Percentiles rank a stretch among this genome's conserved stretches.
phyloP scores from a whole-genome alignment of 2,329 filamentous ascomycete species.

The Neocucurbitaria cava region DNA sequence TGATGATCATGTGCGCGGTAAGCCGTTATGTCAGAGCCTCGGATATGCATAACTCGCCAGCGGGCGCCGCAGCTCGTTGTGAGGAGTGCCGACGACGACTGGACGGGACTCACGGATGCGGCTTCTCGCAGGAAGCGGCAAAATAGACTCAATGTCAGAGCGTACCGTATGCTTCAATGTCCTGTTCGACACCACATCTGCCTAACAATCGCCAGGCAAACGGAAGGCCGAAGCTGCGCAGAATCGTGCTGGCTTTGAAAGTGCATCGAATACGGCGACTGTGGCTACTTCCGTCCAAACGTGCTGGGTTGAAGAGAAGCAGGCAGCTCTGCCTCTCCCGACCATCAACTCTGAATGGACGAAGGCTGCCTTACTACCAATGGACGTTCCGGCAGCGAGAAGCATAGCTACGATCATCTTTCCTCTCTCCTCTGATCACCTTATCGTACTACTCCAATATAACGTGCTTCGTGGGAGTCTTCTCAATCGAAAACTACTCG shows the following conservation, averaged over 20 bases:
- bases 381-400: neutral
- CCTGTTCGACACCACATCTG: neutral
- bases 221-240: constrained; percentile 4
- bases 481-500: constrained; percentile 36
- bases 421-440: constrained; percentile 31
- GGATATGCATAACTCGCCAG: neutral
- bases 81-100: constrained; percentile 5
- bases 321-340: neutral
- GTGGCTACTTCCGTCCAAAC: neutral
- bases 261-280: neutral
- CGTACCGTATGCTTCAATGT: constrained; percentile 6
- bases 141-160: constrained; percentile 12
- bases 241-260: neutral
- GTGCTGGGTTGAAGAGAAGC: neutral
- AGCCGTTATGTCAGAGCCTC: neutral
- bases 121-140: constrained; percentile 6
- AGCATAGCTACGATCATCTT: constrained; percentile 1
- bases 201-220: constrained; percentile 1
- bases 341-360: neutral
- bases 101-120: constrained; percentile 8
- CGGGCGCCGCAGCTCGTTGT: neutral
- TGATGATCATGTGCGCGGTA: neutral
- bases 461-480: constrained; percentile 47
- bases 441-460: constrained; percentile 48
- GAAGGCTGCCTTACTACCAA: neutral